phyloP scores from a whole-genome alignment of 768 basidiomycete genomes.

The Dictyophora rubrovolvata region DNA sequence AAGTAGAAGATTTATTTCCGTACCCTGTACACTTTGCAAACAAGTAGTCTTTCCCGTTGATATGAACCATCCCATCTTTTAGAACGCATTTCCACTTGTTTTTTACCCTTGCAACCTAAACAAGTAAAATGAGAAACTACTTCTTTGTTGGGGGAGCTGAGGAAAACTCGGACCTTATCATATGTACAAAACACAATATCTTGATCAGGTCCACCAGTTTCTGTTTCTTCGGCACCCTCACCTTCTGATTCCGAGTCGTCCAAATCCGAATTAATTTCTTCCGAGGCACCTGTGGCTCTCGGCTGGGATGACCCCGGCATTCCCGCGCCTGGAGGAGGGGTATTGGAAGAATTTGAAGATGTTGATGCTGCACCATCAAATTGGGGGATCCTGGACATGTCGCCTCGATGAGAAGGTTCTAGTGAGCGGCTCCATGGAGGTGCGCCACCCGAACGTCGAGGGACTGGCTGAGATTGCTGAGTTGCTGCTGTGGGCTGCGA shows the following conservation, averaged over 20 bases:
- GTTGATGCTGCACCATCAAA: constrained; percentile 68
- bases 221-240: constrained; percentile 73
- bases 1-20: constrained; percentile 18
- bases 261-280: constrained; percentile 92
- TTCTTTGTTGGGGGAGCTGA: neutral
- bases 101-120: constrained; percentile 94
- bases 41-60: constrained; percentile 95
- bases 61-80: constrained; percentile 95
- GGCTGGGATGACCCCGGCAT: constrained; percentile 54
- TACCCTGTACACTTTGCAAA: constrained; percentile 97
- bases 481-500: neutral
- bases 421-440: constrained; percentile 4
- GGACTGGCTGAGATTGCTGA: neutral
- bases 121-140: constrained; percentile 3
- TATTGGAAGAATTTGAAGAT: constrained; percentile 56
- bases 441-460: constrained; percentile 2
- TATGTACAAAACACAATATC: constrained; percentile 98
- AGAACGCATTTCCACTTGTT: constrained; percentile 99
- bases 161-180: constrained; percentile 64
- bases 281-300: constrained; percentile 41
- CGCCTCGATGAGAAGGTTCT: constrained; percentile 5
- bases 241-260: constrained; percentile 83
- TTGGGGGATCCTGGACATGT: constrained; percentile 48
- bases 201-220: constrained; percentile 63
- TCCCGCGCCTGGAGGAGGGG: constrained; percentile 62